Conservation (phyloP, 108 stramenopile genomes). For the Nannochloropsis salina region DNA sequence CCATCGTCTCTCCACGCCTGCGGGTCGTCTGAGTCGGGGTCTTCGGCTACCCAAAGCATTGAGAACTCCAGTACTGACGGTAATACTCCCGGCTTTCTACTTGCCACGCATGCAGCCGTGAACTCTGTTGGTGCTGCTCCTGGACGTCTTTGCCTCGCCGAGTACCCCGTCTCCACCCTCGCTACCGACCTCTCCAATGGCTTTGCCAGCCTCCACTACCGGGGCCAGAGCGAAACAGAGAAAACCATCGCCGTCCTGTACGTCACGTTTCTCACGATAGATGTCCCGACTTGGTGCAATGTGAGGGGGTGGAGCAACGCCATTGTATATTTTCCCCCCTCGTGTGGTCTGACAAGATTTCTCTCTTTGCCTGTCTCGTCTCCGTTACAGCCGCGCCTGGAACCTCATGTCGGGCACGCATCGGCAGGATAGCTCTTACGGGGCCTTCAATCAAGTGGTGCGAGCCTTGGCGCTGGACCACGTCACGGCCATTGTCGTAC, state of each 20-base stretch:
- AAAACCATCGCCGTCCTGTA: slow-evolving; percentile 3
- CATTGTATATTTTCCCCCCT: too few species aligned
- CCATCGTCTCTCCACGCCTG: neutral
- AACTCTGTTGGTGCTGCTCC: neutral
- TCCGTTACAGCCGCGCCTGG: neutral
- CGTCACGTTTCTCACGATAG: neutral
- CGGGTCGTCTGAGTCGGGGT: neutral
- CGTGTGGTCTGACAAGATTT: neutral
- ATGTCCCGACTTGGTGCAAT: neutral
- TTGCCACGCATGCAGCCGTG: neutral
- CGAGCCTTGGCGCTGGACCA: neutral
- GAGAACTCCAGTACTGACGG: neutral
- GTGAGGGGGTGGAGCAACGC: too few species aligned
- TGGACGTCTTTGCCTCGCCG: neutral
- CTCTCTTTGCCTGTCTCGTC: neutral
- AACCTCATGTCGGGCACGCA: slow-evolving; percentile 7
- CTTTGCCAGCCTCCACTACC: neutral
- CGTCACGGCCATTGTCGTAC: neutral
- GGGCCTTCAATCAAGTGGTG: neutral
- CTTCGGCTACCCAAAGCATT: neutral
- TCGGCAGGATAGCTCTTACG: slow-evolving; percentile 13
- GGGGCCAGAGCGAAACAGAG: neutral
- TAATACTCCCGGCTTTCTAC: neutral
- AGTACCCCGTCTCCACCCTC: neutral
- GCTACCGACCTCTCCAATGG: neutral